phyloP scores from a whole-genome alignment of 371 early-diverging fungal species.

The Syncephalastrum racemosum region DNA sequence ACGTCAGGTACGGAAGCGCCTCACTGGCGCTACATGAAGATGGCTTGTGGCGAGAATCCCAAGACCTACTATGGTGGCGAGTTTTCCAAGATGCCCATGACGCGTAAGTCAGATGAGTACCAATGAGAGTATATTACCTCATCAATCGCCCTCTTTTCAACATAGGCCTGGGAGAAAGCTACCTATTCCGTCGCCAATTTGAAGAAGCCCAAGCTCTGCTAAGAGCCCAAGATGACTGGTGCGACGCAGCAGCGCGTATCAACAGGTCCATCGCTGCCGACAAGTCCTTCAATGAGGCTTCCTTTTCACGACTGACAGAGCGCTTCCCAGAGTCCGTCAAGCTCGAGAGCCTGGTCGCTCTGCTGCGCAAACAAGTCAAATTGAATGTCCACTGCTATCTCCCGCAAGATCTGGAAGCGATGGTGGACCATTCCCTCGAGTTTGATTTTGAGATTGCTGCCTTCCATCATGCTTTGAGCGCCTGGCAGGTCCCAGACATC shows the following conservation, averaged over 20 bases:
- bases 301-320: slow-evolving; percentile 26
- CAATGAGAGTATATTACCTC: neutral
- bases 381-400: slow-evolving; percentile 62
- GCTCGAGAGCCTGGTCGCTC: slow-evolving; percentile 51
- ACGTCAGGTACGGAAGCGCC: slow-evolving; percentile 55
- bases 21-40: slow-evolving; percentile 80
- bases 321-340: slow-evolving; percentile 55
- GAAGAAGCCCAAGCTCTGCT: slow-evolving; percentile 59
- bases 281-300: slow-evolving; percentile 15
- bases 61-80: slow-evolving; percentile 52
- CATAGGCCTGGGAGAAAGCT: slow-evolving; percentile 72
- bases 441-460: slow-evolving; percentile 65
- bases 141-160: neutral
- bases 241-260: slow-evolving; percentile 54
- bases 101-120: slow-evolving; percentile 28
- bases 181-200: slow-evolving; percentile 65
- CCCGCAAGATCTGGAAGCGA: slow-evolving; percentile 57
- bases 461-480: slow-evolving; percentile 70
- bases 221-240: slow-evolving; percentile 79
- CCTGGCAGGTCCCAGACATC: slow-evolving; percentile 59
- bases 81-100: slow-evolving; percentile 32
- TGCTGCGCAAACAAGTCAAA: slow-evolving; percentile 57
- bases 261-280: slow-evolving; percentile 22
- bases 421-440: slow-evolving; percentile 61
- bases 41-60: slow-evolving; percentile 88